A percentile compares a stretch with the other conserved stretches of the same genome.
Conservation (phyloP, 495 filamentous ascomycete species). For the Neurospora sp. region DNA sequence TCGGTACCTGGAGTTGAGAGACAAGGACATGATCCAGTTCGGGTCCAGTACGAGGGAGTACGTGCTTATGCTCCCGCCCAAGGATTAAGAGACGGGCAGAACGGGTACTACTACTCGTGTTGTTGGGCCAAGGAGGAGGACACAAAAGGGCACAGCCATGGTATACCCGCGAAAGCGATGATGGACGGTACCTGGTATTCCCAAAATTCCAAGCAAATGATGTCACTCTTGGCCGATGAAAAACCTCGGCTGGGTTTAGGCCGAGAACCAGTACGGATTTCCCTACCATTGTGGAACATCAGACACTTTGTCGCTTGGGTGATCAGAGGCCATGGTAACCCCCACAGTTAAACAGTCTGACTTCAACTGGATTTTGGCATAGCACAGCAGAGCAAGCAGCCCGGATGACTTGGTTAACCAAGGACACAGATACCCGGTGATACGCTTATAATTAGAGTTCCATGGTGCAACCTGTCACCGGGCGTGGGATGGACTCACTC, state of each 20-base stretch:
- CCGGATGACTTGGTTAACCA: neutral
- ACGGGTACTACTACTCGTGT: neutral
- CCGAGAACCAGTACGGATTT: neutral
- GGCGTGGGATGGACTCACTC: neutral
- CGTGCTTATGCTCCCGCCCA: conserved; percentile 61
- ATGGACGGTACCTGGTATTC: neutral
- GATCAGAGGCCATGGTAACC: neutral
- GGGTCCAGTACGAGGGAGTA: conserved; percentile 82
- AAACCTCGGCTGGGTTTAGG: neutral
- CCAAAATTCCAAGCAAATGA: neutral
- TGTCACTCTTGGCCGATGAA: neutral
- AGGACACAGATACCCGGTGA: neutral
- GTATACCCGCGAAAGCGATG: neutral
- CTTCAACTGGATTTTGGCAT: neutral
- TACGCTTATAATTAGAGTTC: neutral
- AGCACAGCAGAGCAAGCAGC: neutral
- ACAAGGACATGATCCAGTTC: conserved; percentile 84
- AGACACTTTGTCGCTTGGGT: neutral
- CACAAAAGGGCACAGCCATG: neutral
- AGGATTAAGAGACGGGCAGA: conserved; percentile 17
- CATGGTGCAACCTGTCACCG: neutral
- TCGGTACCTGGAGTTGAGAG: conserved; percentile 74
- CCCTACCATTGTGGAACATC: neutral
- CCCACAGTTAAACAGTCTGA: neutral
- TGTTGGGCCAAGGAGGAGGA: neutral